A percentile compares a stretch with the other conserved stretches of the same genome.
Conservation (phyloP, 768 basidiomycete genomes). For the Xerocomus brunneocitrinus region DNA sequence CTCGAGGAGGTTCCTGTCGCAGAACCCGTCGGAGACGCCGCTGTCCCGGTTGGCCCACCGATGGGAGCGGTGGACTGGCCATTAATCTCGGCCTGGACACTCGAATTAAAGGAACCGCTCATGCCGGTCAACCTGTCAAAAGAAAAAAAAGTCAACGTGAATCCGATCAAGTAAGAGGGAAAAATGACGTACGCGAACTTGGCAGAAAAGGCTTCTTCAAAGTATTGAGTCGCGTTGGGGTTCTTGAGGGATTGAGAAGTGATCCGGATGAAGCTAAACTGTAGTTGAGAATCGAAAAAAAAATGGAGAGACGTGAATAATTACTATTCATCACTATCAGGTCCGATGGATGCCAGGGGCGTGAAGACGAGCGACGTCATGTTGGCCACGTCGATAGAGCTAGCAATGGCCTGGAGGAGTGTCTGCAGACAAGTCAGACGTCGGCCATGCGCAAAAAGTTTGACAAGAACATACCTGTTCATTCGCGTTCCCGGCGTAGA, state of each 20-base stretch:
- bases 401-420: constrained; percentile 46
- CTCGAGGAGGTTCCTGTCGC: neutral
- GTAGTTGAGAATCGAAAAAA: neutral
- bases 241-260: constrained; percentile 57
- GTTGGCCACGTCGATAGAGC: constrained; percentile 49
- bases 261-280: constrained; percentile 65
- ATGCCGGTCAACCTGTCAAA: constrained; percentile 54
- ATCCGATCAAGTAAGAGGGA: neutral
- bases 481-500: constrained; percentile 59
- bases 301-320: neutral
- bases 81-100: constrained; percentile 53
- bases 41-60: constrained; percentile 32
- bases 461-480: constrained; percentile 47
- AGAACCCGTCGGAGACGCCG: constrained; percentile 3
- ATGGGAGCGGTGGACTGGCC: constrained; percentile 58
- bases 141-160: neutral
- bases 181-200: constrained; percentile 57
- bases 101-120: constrained; percentile 62
- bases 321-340: constrained; percentile 53
- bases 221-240: constrained; percentile 46
- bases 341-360: constrained; percentile 48
- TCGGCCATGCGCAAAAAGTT: neutral
- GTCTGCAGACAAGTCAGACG: constrained; percentile 38
- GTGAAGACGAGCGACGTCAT: constrained; percentile 46
- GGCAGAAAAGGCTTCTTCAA: constrained; percentile 71